These are phyloP conservation scores for Auriscalpium microsporum DNA, from an alignment of 768 basidiomycete species.

Conservation along the genomic window DNA sequence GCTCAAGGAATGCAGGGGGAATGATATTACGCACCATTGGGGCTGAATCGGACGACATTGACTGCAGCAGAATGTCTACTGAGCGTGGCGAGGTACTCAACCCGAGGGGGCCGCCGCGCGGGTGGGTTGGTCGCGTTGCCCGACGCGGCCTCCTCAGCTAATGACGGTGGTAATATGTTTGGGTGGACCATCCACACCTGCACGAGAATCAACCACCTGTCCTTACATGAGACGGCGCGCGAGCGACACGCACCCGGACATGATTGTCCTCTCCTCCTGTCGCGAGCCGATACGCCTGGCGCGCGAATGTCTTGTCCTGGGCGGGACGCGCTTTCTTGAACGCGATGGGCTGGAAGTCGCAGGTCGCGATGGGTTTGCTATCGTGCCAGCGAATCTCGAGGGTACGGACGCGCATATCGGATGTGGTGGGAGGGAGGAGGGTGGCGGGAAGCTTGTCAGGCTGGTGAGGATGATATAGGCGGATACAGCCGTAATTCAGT, in stretches of 20 bases:
- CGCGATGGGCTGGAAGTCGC: constrained; percentile 86
- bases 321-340: constrained; percentile 73
- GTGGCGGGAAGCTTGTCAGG: neutral
- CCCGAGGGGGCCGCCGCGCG: constrained; percentile 62
- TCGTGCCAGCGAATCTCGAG: constrained; percentile 97
- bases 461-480: neutral
- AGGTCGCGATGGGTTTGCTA: constrained; percentile 89
- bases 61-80: constrained; percentile 90
- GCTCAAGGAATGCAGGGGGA: neutral
- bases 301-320: constrained; percentile 47
- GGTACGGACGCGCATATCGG: constrained; percentile 73
- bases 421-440: neutral
- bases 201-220: neutral
- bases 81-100: constrained; percentile 93
- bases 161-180: constrained; percentile 63
- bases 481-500: no score
- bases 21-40: constrained; percentile 56
- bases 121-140: constrained; percentile 22
- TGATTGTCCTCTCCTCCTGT: constrained; percentile 97
- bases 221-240: neutral
- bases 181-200: constrained; percentile 95
- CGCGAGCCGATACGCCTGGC: constrained; percentile 81
- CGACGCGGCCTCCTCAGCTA: constrained; percentile 34
- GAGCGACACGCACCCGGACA: constrained; percentile 67
- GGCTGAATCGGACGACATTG: constrained; percentile 93